These are phyloP conservation scores for Tuber borchii DNA, from an alignment of 495 filamentous ascomycete species.

Conservation along the genomic window DNA sequence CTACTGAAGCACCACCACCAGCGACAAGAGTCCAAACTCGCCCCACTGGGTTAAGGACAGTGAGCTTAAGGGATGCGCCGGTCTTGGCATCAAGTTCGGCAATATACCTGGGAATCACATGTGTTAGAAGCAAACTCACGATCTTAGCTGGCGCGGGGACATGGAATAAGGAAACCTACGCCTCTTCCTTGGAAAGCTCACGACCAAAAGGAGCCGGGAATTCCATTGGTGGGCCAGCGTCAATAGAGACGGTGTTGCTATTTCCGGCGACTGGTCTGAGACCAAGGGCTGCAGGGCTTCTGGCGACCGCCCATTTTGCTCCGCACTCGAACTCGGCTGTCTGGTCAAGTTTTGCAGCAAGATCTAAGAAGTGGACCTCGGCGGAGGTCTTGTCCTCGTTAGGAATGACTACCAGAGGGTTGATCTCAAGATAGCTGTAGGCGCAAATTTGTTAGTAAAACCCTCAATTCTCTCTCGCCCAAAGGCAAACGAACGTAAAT, in stretches of 20 bases:
- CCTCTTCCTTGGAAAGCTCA: conserved; percentile 96
- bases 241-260: conserved; percentile 75
- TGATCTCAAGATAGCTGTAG: conserved; percentile 86
- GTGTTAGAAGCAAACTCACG: conserved; percentile 14
- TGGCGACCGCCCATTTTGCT: conserved; percentile 95
- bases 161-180: conserved; percentile 42
- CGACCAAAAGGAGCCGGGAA: conserved; percentile 98
- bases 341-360: conserved; percentile 97
- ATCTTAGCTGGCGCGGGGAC: background rate
- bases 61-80: conserved; percentile 95
- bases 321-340: conserved; percentile 99
- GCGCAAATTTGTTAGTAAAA: conserved; percentile 3
- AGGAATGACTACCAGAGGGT: conserved; percentile 95
- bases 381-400: conserved; percentile 87
- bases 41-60: conserved; percentile 82
- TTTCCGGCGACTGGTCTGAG: conserved; percentile 54
- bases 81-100: conserved; percentile 98
- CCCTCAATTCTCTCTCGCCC: background rate
- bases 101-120: conserved; percentile 56
- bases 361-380: conserved; percentile 93
- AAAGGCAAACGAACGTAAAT: conserved; percentile 58
- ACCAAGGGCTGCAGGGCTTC: conserved; percentile 78
- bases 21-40: conserved; percentile 97
- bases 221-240: conserved; percentile 95
- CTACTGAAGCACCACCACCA: conserved; percentile 98